A percentile compares a stretch with the other conserved stretches of the same genome.
phyloP scores from a whole-genome alignment of 1,284 basidiomycete species.

The Ustilago crameri region DNA sequence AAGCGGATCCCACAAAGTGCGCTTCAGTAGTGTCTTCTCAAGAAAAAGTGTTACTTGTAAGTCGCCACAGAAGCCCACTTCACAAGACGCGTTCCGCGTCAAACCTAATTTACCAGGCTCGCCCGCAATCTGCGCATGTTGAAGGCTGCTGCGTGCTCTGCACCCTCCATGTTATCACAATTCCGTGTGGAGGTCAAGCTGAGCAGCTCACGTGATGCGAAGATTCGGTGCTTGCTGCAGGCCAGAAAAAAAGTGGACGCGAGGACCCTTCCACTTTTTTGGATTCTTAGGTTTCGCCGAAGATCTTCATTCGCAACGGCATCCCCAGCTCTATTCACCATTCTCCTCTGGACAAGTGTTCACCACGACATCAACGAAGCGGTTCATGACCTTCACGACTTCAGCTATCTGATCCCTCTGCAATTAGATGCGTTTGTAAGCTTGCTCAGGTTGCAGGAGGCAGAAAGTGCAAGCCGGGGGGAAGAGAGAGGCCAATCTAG shows the following conservation, averaged over 20 bases:
- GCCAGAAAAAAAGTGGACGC: conserved; percentile 2
- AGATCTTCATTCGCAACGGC: background rate
- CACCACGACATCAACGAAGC: too few species aligned
- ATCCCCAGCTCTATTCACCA: background rate
- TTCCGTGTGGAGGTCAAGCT: conserved; percentile 35
- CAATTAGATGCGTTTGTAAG: too few species aligned
- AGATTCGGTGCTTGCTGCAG: background rate
- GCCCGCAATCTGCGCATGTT: background rate
- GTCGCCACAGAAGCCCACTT: conserved; percentile 16
- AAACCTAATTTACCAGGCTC: background rate
- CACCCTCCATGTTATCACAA: conserved; percentile 3
- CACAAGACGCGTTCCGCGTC: conserved; percentile 37
- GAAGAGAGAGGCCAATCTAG: too few species aligned
- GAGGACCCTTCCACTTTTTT: conserved; percentile 20
- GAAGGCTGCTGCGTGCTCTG: background rate
- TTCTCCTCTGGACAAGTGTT: too few species aligned
- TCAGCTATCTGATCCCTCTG: too few species aligned
- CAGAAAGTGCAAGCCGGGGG: too few species aligned
- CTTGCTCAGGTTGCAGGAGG: too few species aligned
- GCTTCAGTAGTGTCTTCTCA: too few species aligned
- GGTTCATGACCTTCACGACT: too few species aligned
- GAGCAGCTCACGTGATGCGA: conserved; percentile 37
- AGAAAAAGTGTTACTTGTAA: conserved; percentile 34
- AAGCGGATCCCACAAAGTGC: conserved; percentile 10
- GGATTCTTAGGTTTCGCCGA: background rate